phyloP scores from a whole-genome alignment of 495 filamentous ascomycete species.

The Neurospora sp. region DNA sequence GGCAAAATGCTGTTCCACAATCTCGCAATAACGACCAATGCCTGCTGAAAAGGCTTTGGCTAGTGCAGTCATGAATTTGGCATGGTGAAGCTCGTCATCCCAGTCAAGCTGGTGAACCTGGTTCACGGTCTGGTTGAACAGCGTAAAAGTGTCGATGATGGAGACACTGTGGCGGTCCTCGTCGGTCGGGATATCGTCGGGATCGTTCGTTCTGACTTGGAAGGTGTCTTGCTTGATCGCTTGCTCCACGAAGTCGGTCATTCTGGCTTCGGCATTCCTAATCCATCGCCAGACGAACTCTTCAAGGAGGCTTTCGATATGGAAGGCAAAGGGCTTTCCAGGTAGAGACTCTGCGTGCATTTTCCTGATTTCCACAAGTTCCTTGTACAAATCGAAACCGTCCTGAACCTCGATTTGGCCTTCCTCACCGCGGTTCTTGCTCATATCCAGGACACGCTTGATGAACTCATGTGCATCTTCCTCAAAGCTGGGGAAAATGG shows the following conservation, averaged over 20 bases:
- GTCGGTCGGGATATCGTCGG: slow-evolving; percentile 55
- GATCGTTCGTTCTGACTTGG: slow-evolving; percentile 50
- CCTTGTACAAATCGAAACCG: slow-evolving; percentile 85
- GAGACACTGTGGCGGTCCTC: slow-evolving; percentile 87
- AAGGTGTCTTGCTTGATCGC: slow-evolving; percentile 86
- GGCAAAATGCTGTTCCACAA: slow-evolving; percentile 75
- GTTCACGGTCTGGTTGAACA: slow-evolving; percentile 84
- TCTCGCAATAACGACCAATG: slow-evolving; percentile 82
- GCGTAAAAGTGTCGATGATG: slow-evolving; percentile 85
- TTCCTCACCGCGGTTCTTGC: slow-evolving; percentile 58
- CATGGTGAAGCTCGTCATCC: slow-evolving; percentile 87
- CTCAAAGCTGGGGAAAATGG: slow-evolving; percentile 80
- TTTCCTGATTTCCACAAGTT: slow-evolving; percentile 70
- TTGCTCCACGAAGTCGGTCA: slow-evolving; percentile 77
- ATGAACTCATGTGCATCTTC: slow-evolving; percentile 78
- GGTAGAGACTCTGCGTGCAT: slow-evolving; percentile 68
- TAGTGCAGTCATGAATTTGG: slow-evolving; percentile 94
- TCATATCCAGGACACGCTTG: slow-evolving; percentile 61
- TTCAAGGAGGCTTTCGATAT: slow-evolving; percentile 74
- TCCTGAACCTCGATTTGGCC: slow-evolving; percentile 62
- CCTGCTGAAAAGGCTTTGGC: slow-evolving; percentile 78
- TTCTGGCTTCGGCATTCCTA: slow-evolving; percentile 61
- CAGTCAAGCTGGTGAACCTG: slow-evolving; percentile 78
- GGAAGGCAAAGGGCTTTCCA: slow-evolving; percentile 59
- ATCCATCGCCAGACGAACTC: slow-evolving; percentile 97